Conservation (phyloP, 441 rosid genomes). For the Capsella rubella region DNA sequence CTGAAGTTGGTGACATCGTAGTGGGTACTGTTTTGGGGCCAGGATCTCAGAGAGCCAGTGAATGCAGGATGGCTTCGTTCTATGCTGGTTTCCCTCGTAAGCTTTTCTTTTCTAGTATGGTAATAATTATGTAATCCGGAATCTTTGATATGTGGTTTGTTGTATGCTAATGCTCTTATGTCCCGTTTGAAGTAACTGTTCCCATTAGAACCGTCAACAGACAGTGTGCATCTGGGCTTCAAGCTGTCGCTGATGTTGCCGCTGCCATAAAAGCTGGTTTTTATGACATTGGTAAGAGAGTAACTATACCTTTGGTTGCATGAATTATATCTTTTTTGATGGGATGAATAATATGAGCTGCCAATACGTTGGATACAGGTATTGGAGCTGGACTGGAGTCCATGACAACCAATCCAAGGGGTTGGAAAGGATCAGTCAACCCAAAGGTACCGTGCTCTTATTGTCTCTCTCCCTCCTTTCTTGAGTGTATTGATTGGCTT, state of each 20-base stretch:
- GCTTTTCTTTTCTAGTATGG: background rate
- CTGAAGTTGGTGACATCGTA: slow-evolving; percentile 94
- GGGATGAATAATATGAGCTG: slow-evolving; percentile 4
- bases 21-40: slow-evolving; percentile 95
- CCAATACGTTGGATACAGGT: slow-evolving; percentile 49
- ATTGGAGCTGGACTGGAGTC: slow-evolving; percentile 99
- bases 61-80: slow-evolving; percentile 98
- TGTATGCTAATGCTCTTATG: slow-evolving; percentile 22
- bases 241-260: slow-evolving; percentile 99
- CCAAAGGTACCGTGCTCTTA: slow-evolving; percentile 64
- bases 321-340: background rate
- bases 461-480: background rate
- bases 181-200: slow-evolving; percentile 65
- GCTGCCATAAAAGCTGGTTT: slow-evolving; percentile 96
- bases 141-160: background rate
- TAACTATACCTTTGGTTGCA: background rate
- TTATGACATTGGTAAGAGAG: slow-evolving; percentile 83
- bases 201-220: slow-evolving; percentile 92
- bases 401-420: slow-evolving; percentile 83
- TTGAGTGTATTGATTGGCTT: background rate
- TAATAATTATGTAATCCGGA: background rate
- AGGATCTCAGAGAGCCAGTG: slow-evolving; percentile 87
- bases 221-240: slow-evolving; percentile 98
- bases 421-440: slow-evolving; percentile 79
- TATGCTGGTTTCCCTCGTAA: slow-evolving; percentile 98